These are phyloP conservation scores for Solanum hybrid DNA, from an alignment of 305 asterid species.

Conservation along the genomic window DNA sequence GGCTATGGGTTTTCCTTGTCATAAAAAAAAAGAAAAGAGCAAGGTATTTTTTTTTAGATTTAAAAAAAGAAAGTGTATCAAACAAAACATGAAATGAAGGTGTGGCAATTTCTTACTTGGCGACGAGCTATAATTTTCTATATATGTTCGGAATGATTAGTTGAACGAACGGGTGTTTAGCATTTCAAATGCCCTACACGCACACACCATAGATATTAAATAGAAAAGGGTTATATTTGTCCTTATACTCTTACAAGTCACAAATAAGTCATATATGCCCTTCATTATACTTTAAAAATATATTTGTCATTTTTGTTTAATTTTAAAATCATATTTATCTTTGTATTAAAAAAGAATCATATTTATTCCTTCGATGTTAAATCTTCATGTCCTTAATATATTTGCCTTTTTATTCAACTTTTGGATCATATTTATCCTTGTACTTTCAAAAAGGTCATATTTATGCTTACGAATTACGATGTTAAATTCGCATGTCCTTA, in stretches of 20 bases:
- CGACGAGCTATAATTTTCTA: not conserved
- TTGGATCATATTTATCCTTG: not conserved
- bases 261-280: too few relatives aligned
- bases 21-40: too few relatives aligned
- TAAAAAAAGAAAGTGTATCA: not conserved
- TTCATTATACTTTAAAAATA: too few relatives aligned
- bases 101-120: not conserved
- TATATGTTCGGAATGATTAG: not conserved
- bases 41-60: not conserved
- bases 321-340: not conserved
- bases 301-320: too few relatives aligned
- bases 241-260: too few relatives aligned
- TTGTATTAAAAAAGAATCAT: not conserved
- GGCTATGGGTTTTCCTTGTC: too few relatives aligned
- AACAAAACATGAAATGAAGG: not conserved
- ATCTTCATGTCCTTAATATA: not conserved
- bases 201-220: not conserved
- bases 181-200: not conserved
- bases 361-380: not conserved
- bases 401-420: too few relatives aligned
- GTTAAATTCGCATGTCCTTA: not conserved
- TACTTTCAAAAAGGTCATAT: not conserved
- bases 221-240: not conserved
- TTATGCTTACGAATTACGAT: not conserved
- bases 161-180: not conserved